Percentiles rank a stretch among this genome's conserved stretches.
phyloP scores from a whole-genome alignment of 179 eudicot genomes.

The Spinacia oleracea region DNA sequence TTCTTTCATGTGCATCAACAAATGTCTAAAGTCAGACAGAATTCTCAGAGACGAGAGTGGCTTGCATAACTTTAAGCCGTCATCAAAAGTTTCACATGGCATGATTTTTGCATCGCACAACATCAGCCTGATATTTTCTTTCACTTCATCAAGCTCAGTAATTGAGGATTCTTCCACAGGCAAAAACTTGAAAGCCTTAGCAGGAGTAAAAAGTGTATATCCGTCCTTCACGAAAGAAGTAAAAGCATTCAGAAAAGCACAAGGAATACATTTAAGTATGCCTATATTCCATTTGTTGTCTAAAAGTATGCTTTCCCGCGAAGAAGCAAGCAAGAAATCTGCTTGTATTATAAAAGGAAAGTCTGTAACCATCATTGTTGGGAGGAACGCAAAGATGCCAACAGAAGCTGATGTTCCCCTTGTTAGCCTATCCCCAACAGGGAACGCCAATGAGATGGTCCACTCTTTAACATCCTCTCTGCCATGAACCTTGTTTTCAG shows the following conservation, averaged over 20 bases:
- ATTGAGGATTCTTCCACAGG: slow-evolving; percentile 30
- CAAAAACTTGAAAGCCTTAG: slow-evolving; percentile 28
- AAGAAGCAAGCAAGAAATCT: slow-evolving; percentile 44
- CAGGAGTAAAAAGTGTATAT: slow-evolving; percentile 7
- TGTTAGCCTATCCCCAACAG: slow-evolving; percentile 30
- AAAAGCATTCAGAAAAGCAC: slow-evolving; percentile 33
- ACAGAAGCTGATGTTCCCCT: slow-evolving; percentile 28
- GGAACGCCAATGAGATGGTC: slow-evolving; percentile 41
- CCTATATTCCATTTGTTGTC: slow-evolving; percentile 42
- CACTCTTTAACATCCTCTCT: slow-evolving; percentile 38
- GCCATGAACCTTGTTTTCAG: slow-evolving; percentile 23
- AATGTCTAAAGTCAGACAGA: slow-evolving; percentile 22
- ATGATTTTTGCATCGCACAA: slow-evolving; percentile 19
- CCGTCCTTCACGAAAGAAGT: slow-evolving; percentile 30
- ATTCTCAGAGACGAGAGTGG: slow-evolving; percentile 28
- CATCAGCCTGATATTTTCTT: slow-evolving; percentile 23
- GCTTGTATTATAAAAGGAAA: slow-evolving; percentile 44
- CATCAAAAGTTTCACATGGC: slow-evolving; percentile 32
- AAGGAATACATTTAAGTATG: slow-evolving; percentile 37
- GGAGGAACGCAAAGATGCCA: slow-evolving; percentile 45
- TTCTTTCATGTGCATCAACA: slow-evolving; percentile 19
- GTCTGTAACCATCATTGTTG: slow-evolving; percentile 41
- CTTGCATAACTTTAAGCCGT: slow-evolving; percentile 22
- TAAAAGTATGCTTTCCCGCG: slow-evolving; percentile 37
- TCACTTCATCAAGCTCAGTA: slow-evolving; percentile 29